These are phyloP conservation scores for Scutellaria baicalensis DNA, from an alignment of 257 asterid species.

Conservation along the genomic window DNA sequence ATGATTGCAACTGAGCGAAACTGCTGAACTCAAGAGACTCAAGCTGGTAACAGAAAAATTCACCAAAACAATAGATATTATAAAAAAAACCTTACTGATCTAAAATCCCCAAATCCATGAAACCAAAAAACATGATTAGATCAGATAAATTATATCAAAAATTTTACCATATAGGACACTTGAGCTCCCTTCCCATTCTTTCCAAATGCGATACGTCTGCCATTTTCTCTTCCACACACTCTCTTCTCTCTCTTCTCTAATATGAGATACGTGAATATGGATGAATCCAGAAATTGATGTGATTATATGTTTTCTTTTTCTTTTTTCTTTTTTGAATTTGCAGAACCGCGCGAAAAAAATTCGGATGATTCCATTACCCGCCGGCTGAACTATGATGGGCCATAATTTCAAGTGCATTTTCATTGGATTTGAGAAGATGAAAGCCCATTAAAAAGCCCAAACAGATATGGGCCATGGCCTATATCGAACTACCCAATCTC, in stretches of 20 bases:
- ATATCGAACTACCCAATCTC: too few relatives aligned
- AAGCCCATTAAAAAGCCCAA: too few relatives aligned
- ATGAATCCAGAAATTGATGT: not conserved
- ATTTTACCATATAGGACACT: conserved; percentile 87
- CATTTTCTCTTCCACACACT: conserved; percentile 24
- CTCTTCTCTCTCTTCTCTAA: not conserved
- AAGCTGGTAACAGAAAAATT: conserved; percentile 39
- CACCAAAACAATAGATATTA: not conserved
- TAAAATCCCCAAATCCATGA: not conserved
- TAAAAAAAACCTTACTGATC: not conserved
- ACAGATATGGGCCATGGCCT: too few relatives aligned
- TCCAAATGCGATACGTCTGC: conserved; percentile 74
- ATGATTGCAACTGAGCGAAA: conserved; percentile 88
- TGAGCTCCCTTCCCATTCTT: conserved; percentile 95
- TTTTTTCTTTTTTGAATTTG: not conserved
- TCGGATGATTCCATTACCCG: conserved; percentile 17
- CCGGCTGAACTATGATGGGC: not conserved
- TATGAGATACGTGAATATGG: not conserved
- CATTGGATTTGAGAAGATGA: too few relatives aligned
- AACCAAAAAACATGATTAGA: not conserved
- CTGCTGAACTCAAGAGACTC: conserved; percentile 75
- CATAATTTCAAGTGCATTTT: not conserved
- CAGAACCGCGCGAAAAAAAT: conserved; percentile 16
- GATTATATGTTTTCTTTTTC: not conserved
- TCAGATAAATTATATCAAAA: not conserved